phyloP scores from a whole-genome alignment of 2,329 filamentous ascomycete species.

The Verticillium tricorpus region DNA sequence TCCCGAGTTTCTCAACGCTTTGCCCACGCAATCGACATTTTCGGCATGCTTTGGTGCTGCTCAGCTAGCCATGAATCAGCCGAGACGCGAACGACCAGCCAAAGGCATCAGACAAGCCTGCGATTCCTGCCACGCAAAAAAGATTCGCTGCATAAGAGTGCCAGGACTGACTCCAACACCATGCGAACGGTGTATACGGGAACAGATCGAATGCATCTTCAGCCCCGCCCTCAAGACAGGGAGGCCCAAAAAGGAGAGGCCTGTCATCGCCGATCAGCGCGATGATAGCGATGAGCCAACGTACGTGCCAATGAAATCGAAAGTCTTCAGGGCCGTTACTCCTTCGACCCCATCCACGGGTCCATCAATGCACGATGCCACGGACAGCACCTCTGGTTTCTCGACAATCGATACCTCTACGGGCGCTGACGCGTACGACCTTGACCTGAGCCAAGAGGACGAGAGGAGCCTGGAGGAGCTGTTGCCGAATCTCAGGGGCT shows the following conservation, averaged over 20 bases:
- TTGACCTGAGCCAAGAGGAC: neutral
- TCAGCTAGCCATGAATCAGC: neutral
- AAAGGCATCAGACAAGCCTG: constrained; percentile 6
- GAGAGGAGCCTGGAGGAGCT: neutral
- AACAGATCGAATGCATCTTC: constrained; percentile 3
- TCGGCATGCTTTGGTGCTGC: neutral
- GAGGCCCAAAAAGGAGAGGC: constrained; percentile 3
- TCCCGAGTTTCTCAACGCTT: too few relatives aligned
- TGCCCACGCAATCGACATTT: too few relatives aligned
- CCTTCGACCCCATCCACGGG: neutral
- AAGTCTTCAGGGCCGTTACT: neutral
- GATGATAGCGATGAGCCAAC: neutral
- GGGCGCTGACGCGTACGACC: neutral
- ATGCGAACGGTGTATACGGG: constrained; percentile 3
- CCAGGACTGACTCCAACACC: neutral
- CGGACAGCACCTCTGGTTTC: neutral
- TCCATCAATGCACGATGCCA: neutral
- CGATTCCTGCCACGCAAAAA: constrained; percentile 8
- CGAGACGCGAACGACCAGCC: neutral
- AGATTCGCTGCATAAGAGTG: constrained; percentile 4
- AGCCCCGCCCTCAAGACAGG: constrained; percentile 8
- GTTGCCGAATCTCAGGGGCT: neutral
- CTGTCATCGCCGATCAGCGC: neutral
- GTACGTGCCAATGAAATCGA: neutral
- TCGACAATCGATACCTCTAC: neutral